Percentiles rank a stretch among this genome's conserved stretches.
Evolutionary conservation across 2,329 filamentous ascomycete species (phyloP).

Genomic region (Colletotrichum theobromicola): DNA sequence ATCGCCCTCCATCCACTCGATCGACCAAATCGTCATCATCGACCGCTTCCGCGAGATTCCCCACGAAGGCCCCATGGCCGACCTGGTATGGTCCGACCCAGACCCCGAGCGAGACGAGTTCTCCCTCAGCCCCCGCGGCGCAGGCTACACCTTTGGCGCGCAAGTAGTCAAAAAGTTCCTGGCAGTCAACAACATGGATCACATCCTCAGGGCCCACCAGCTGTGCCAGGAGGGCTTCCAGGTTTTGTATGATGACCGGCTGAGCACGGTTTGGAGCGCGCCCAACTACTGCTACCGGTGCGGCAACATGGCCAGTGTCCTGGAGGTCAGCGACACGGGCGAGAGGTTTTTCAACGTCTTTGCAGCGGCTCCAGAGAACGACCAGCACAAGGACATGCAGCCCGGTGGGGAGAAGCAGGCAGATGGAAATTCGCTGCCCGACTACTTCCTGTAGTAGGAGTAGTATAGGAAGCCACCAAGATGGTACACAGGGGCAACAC

Average conservation of each 20-base stretch:
- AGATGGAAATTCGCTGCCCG: constrained; percentile 67
- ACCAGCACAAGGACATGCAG: constrained; percentile 86
- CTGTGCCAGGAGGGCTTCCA: constrained; percentile 98
- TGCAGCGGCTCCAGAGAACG: constrained; percentile 94
- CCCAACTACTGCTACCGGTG: constrained; percentile 96
- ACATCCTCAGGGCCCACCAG: constrained; percentile 97
- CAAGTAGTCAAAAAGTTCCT: constrained; percentile 99
- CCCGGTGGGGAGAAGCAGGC: constrained; percentile 71
- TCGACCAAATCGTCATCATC: constrained; percentile 99
- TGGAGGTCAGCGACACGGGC: constrained; percentile 93
- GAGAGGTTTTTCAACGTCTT: constrained; percentile 98
- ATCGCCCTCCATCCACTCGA: constrained; percentile 91
- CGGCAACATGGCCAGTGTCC: constrained; percentile 95
- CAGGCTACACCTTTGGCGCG: constrained; percentile 96
- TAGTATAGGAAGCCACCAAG: background rate
- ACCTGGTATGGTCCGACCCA: constrained; percentile 97
- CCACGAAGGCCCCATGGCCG: constrained; percentile 99
- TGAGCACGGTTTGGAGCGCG: constrained; percentile 98
- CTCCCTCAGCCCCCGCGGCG: constrained; percentile 88
- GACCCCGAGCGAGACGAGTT: constrained; percentile 98
- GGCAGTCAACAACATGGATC: constrained; percentile 95
- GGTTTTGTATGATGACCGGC: constrained; percentile 90
- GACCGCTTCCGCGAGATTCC: constrained; percentile 98
- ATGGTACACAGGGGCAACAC: background rate
- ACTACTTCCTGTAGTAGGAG: constrained; percentile 73